These are phyloP conservation scores for Flammula alnicola DNA, from an alignment of 1,284 basidiomycete genomes.

Conservation along the genomic window DNA sequence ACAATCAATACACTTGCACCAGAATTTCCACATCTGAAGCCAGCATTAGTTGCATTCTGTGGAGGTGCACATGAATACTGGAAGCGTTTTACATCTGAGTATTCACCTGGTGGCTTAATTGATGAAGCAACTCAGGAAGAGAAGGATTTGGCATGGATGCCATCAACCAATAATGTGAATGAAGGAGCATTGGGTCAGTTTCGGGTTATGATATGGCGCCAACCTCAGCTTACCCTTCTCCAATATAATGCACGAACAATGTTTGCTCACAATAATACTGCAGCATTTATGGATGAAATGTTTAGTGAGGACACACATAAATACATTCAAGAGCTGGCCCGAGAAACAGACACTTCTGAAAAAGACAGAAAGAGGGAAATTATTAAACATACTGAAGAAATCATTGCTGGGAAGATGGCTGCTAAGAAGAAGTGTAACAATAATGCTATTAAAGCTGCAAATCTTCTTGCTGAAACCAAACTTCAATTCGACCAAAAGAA, in stretches of 20 bases:
- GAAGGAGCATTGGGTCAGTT: constrained; percentile 35
- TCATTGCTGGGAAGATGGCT: no score
- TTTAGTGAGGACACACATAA: no score
- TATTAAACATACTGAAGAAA: no score
- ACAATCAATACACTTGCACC: constrained; percentile 14
- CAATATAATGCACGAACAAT: constrained; percentile 30
- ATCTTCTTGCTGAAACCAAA: no score
- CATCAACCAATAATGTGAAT: constrained; percentile 15
- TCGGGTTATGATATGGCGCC: constrained; percentile 22
- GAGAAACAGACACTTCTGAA: neutral
- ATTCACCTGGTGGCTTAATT: no score
- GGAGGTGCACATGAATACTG: no score
- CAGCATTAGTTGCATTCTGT: no score
- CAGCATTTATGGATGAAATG: constrained; percentile 24
- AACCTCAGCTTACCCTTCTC: constrained; percentile 23
- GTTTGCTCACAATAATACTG: constrained; percentile 27
- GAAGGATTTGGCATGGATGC: constrained; percentile 29
- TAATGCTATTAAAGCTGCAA: no score
- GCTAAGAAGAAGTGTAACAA: no score
- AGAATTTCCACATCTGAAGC: constrained; percentile 30
- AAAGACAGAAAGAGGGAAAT: no score
- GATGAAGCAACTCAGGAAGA: constrained; percentile 32
- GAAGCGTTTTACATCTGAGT: no score
- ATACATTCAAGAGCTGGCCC: neutral
- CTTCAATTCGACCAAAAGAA: no score